These are phyloP conservation scores for Carex littledalei DNA, from an alignment of 176 grass and related monocot species.

Conservation along the genomic window DNA sequence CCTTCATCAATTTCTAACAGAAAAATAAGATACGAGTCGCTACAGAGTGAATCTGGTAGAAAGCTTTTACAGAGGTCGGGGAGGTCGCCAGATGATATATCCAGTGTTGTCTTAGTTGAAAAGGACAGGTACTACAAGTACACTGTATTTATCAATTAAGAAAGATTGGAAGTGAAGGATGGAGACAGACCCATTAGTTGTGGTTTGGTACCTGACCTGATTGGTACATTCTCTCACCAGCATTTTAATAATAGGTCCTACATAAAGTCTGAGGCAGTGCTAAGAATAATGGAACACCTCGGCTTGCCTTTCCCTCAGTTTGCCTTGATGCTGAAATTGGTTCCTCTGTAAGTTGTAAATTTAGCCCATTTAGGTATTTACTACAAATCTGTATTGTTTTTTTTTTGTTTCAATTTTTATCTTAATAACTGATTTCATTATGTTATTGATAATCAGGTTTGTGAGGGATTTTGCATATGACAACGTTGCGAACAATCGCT, in stretches of 20 bases:
- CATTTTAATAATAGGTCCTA: slow-evolving; percentile 43
- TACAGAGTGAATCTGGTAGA: slow-evolving; percentile 66
- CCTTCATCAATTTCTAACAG: slow-evolving; percentile 5
- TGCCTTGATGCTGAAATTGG: slow-evolving; percentile 50
- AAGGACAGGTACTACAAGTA: slow-evolving; percentile 50
- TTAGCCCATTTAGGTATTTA: not conserved
- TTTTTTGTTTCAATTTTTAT: not conserved
- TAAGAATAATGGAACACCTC: slow-evolving; percentile 92
- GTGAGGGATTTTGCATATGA: slow-evolving; percentile 78
- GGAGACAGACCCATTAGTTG: not conserved
- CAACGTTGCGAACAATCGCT: slow-evolving; percentile 74
- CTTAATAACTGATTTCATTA: not conserved
- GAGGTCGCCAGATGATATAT: slow-evolving; percentile 72
- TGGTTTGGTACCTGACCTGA: not conserved
- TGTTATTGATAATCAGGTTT: slow-evolving; percentile 38
- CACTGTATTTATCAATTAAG: not conserved
- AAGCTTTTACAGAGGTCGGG: slow-evolving; percentile 80
- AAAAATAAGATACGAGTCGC: slow-evolving; percentile 64
- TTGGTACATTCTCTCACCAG: not conserved
- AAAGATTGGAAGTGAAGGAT: too few relatives aligned
- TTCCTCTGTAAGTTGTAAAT: slow-evolving; percentile 54
- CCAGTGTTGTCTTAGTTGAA: slow-evolving; percentile 90
- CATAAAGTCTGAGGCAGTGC: slow-evolving; percentile 89
- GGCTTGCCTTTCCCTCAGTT: slow-evolving; percentile 74
- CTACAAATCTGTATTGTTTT: not conserved